Evolutionary conservation across 2,329 filamentous ascomycete genomes (phyloP), one percentile per base, ranked within the genome.

Genomic region (Pseudonectria buxi): DNA sequence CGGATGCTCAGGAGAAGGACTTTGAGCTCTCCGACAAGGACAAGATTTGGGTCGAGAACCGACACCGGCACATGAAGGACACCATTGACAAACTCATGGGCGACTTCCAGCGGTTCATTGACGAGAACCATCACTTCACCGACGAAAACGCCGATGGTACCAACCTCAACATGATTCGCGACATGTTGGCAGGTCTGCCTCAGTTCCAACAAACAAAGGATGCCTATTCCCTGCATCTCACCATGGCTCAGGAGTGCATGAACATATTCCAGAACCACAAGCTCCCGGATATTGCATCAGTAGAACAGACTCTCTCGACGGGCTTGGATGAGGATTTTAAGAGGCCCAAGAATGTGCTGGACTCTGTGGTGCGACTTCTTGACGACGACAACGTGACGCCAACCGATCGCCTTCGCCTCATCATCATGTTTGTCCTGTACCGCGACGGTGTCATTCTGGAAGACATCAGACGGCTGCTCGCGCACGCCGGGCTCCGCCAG

Each of bases 191-290:
- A 11, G 90, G 89, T 7, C 66, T 98, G 40, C 88, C 89, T 10
- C 86, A 96, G 55, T 98, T 95, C 54, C 86, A 94, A 54, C 84
- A 94, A 61, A 86, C 92, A 71, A 95, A 96, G 60, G 87, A 94
- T 56, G 82, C 86, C 2, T 98, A 96, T 60, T 92, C 89, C 0
- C 68, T 98, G 35, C 92, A 98, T 62, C 70, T 98, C 28, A 90
- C 81, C 48, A 96, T 98, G 90, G 92, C 92, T 2, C 85, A 95
- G 57, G 88, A 95, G 57, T 94, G 88, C 58, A 96, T 96, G 89
- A 87, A 87, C 50, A 77, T 85, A 26, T 98, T 98, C 52, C 81
- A 94, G 56, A 69, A 78, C 34, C 77, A 82, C 57, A 95, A 94
- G 55, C 71, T 98, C 6, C 74, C 84, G 6, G 92, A 98, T 54